Conservation (phyloP, 805 yeast genomes). For the Grigorovia jiainica region DNA sequence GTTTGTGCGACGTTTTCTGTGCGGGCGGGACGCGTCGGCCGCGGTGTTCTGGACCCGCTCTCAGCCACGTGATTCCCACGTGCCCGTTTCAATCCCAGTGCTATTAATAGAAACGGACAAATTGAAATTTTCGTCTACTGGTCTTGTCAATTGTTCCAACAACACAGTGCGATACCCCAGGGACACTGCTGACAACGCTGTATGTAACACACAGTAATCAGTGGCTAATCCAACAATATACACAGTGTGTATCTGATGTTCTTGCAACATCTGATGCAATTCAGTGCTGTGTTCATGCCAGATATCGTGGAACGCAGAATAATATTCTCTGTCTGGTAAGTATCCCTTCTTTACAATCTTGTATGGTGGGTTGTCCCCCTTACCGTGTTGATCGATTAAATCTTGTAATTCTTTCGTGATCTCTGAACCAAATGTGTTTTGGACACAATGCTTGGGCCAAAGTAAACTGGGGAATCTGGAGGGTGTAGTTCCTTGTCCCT, state of each 20-base stretch:
- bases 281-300: constrained; percentile 70
- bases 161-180: constrained; percentile 60
- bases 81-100: background rate
- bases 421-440: constrained; percentile 55
- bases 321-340: constrained; percentile 66
- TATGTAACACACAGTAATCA: constrained; percentile 75
- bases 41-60: too few relatives aligned
- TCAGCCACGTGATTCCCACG: too few relatives aligned
- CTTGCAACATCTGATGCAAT: constrained; percentile 38
- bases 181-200: constrained; percentile 59
- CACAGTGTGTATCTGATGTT: constrained; percentile 46
- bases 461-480: constrained; percentile 22
- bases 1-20: too few relatives aligned
- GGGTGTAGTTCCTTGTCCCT: background rate
- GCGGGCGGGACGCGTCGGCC: too few relatives aligned
- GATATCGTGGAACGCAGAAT: constrained; percentile 76
- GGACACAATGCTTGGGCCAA: constrained; percentile 93
- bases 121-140: constrained; percentile 36
- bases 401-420: constrained; percentile 32
- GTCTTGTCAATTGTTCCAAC: constrained; percentile 43
- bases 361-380: constrained; percentile 10
- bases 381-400: constrained; percentile 28
- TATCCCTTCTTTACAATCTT: constrained; percentile 60
- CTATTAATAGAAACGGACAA: background rate
- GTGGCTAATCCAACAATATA: constrained; percentile 75